A percentile compares a stretch with the other conserved stretches of the same genome.
Evolutionary conservation across 2,329 filamentous ascomycete species (phyloP).

Genomic region (Hymenoscyphus repandus): DNA sequence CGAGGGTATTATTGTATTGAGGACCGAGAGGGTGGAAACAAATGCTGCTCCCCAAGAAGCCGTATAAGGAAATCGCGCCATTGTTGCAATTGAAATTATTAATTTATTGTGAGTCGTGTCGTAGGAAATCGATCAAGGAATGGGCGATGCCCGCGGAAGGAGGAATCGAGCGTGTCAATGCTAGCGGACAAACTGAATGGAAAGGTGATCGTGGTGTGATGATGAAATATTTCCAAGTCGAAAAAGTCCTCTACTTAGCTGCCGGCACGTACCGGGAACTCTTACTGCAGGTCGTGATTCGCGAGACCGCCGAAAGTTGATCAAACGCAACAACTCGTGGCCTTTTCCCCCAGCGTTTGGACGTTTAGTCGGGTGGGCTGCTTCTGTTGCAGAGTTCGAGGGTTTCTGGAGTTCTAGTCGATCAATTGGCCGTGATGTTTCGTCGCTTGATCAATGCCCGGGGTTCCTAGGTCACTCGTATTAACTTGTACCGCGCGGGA

Average conservation of each 20-base stretch:
- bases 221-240: not conserved
- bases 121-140: not conserved
- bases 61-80: slow-evolving; percentile 27
- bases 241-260: no score
- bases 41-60: slow-evolving; percentile 25
- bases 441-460: not conserved
- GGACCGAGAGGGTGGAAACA: slow-evolving; percentile 22
- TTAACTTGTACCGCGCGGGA: slow-evolving; percentile 3
- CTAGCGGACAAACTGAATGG: not conserved
- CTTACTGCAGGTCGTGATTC: not conserved
- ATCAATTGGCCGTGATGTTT: slow-evolving; percentile 6
- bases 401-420: not conserved
- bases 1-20: slow-evolving; percentile 24
- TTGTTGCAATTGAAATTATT: slow-evolving; percentile 22
- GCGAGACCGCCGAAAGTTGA: no score
- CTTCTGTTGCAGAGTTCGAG: not conserved
- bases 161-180: not conserved
- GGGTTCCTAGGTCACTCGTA: not conserved
- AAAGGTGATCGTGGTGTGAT: not conserved
- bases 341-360: slow-evolving; percentile 8
- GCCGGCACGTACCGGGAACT: no score
- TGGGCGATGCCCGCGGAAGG: slow-evolving; percentile 12
- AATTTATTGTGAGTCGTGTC: slow-evolving; percentile 10
- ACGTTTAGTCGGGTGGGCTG: not conserved
- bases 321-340: slow-evolving; percentile 7